Evolutionary conservation across 2,329 filamentous ascomycete species (phyloP).

Genomic region (Exophiala lecanii-corni): DNA sequence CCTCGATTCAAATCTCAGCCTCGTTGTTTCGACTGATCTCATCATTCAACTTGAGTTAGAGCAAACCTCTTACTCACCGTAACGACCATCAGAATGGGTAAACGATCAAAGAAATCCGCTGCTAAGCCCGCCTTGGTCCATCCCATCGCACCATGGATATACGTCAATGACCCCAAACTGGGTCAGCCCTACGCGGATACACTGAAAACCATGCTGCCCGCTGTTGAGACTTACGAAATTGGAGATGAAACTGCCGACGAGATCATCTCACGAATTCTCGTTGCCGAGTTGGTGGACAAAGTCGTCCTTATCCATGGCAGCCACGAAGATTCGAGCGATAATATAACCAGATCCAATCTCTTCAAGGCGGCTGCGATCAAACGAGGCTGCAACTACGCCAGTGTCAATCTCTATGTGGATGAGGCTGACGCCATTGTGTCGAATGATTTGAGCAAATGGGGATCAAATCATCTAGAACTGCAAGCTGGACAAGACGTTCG

Average conservation of each 20-base stretch:
- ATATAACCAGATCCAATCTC: conserved; percentile 11
- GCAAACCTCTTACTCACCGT: no score
- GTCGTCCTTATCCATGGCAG: conserved; percentile 13
- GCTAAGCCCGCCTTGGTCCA: not conserved
- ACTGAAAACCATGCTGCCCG: conserved; percentile 16
- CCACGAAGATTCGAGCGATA: conserved; percentile 3
- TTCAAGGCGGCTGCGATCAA: conserved; percentile 15
- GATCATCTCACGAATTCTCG: conserved; percentile 4
- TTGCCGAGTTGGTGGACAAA: not conserved
- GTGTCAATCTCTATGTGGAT: conserved; percentile 16
- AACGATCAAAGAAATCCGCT: conserved; percentile 9
- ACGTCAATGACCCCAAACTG: conserved; percentile 20
- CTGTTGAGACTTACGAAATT: conserved; percentile 1
- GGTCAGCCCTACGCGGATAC: conserved; percentile 10
- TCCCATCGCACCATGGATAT: conserved; percentile 22
- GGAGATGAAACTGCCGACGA: not conserved
- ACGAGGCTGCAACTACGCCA: conserved; percentile 21
- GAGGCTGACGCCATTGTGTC: not conserved
- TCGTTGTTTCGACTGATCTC: no score
- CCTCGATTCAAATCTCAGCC: no score
- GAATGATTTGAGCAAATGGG: conserved; percentile 9
- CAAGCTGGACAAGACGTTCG: conserved; percentile 3
- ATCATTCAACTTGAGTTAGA: no score
- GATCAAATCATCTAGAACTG: conserved; percentile 23
- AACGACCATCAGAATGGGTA: conserved; percentile 18